Base-by-base conservation (phyloP, 2,329 filamentous ascomycete genomes). In the Lachnum nothofagi region DNA sequence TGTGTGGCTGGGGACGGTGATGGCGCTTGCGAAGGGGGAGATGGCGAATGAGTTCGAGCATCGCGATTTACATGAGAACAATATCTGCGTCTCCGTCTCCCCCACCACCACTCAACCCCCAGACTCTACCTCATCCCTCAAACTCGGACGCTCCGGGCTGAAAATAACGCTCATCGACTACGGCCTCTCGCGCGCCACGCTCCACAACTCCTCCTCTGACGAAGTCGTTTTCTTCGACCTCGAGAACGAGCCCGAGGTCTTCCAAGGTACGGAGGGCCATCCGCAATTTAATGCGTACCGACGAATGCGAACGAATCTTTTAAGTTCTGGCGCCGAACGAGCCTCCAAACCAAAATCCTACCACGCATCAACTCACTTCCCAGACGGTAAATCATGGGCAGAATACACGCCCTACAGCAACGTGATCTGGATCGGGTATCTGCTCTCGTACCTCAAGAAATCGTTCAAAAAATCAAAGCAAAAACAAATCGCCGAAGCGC, bases 131-230 rank as follows among this genome's bases (percentile, higher is more conserved):
- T 2, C n/a, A 3, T 42, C 40, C 7, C n/a, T 42, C 0, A 52
- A 43, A 14, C 24, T 40, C 9, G 44, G 46, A 33, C 63, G 80
- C 55, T 83, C 80, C 0, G 80, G 79, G 1, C 68, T 83, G 4
- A 78, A 83, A 47, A 77, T 84, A 40, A 84, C 81, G 0, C 79
- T 85, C 34, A 68, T 85, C 4, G 81, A 85, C 64, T 85, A 84
- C 53, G 81, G 80, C 0, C 70, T 85, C 12, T 85, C 81, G 1
- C 73, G 81, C 16, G 80, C 79, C 2, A 73, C 73, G 24, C 68
- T 77, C 43, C 55, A 70, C 16, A 58, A 60, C n/a, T n/a, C n/a
- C n/a, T n/a, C n/a, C n/a, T n/a, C n/a, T 8, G 61, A 59, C 6
- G 65, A 67, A 22, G 58, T 71, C 0, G 70, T 80, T 5, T 78